Evolutionary conservation across 257 asterid species (phyloP), one percentile per base, ranked within the genome.

Genomic region (Nicotiana sylvestris): DNA sequence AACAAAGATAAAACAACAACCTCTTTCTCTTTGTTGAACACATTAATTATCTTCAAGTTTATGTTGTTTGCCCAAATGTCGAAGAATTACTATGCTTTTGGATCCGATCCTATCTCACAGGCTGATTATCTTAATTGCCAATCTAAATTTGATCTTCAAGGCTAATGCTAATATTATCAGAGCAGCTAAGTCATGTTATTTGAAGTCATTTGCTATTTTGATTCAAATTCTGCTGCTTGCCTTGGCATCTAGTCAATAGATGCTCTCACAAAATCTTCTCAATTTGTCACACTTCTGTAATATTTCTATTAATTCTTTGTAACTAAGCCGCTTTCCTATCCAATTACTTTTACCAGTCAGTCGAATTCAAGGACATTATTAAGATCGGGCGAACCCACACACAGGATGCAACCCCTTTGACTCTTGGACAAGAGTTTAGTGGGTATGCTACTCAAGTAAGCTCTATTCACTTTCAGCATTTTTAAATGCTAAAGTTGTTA

Each of bases 351-450:
- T 77, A 82, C 67, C 89, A 96, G 99, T 85, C 98, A 61, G 67
- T 85, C 12, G 99, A 94, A 82, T 94, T 96, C 90, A 90, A 91
- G 25, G 98, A 94, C 90, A 96, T 96, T 66, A 93, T 96, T 29
- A 96, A 96, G 89, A 96, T 96, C 85, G 99, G 99, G 72, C 98
- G 98, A n/a, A 96, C 99, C 0, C 99, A 96, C 90, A 96, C 99
- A 80, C 99, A 96, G 89, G 99, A 96, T 81, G 99, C 99, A 37
- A 96, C 98, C 7, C 99, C 98, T 35, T 90, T 94, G 93, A 94
- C 99, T 60, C 98, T 96, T 90, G 99, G 98, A 65, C 99, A 96
- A 86, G 99, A 94, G 84, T 94, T 96, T 87, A 96, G 99, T 82
- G 97, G 99, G 85, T 94, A 96, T 85, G 90, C 98, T 25, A 94